These are phyloP conservation scores for Pseudogymnoascus sp. DNA, from an alignment of 2,329 filamentous ascomycete species.

Conservation along the genomic window DNA sequence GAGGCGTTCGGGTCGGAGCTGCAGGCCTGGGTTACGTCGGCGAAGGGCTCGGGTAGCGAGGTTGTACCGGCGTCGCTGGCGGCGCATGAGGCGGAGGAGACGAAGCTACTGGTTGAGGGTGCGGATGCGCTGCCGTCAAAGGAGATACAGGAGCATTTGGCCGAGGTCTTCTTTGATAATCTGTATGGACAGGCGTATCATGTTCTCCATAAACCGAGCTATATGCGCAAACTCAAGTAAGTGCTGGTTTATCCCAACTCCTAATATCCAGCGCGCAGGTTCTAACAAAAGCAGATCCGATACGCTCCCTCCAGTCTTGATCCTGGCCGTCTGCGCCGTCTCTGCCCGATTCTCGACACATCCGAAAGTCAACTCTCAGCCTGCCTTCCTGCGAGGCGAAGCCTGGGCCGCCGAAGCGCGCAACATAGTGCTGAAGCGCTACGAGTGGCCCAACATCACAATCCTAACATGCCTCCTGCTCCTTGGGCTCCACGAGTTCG, in stretches of 20 bases:
- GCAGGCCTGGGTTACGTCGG: constrained; percentile 67
- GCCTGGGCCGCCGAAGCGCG: constrained; percentile 84
- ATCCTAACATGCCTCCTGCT: constrained; percentile 86
- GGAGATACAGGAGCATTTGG: constrained; percentile 86
- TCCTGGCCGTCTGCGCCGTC: constrained; percentile 89
- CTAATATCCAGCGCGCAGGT: constrained; percentile 10
- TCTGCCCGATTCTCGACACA: constrained; percentile 93
- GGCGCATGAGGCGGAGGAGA: constrained; percentile 62
- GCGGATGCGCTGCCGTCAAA: constrained; percentile 72
- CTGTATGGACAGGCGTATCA: constrained; percentile 95
- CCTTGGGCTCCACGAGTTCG: constrained; percentile 88
- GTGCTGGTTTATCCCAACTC: constrained; percentile 22
- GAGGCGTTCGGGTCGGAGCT: constrained; percentile 80
- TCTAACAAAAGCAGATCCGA: constrained; percentile 47
- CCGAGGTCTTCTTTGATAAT: constrained; percentile 92
- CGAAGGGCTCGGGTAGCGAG: constrained; percentile 41
- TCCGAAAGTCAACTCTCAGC: constrained; percentile 61
- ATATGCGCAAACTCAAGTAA: constrained; percentile 76
- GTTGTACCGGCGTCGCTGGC: constrained; percentile 45
- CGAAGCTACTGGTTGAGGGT: constrained; percentile 71
- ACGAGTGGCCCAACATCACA: constrained; percentile 93
- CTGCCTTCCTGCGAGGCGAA: constrained; percentile 81
- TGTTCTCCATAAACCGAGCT: constrained; percentile 91
- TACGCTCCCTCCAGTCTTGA: constrained; percentile 77
- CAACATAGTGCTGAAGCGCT: constrained; percentile 76